Conservation (phyloP, 2,329 filamentous ascomycete genomes). For the Fulvia fulva region DNA sequence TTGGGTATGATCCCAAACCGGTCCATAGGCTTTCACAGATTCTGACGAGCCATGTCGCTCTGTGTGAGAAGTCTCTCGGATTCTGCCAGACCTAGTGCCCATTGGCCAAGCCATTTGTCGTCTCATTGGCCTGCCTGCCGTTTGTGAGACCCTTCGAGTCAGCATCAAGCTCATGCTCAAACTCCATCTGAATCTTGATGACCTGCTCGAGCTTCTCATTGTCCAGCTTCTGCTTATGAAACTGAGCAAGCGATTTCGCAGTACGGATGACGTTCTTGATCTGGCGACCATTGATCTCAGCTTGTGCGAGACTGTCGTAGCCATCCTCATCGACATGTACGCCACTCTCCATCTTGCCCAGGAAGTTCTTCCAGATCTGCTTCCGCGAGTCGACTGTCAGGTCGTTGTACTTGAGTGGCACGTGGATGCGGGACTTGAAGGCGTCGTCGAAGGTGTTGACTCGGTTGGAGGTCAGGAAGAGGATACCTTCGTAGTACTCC, state of each 20-base stretch:
- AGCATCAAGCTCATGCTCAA: slow-evolving; percentile 24
- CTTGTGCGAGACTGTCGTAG: slow-evolving; percentile 19
- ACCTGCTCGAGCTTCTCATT: slow-evolving; percentile 25
- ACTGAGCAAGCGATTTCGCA: slow-evolving; percentile 26
- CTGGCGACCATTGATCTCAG: slow-evolving; percentile 29
- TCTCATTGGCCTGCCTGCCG: neutral
- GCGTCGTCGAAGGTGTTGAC: slow-evolving; percentile 35
- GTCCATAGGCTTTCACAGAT: too few relatives aligned
- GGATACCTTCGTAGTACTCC: slow-evolving; percentile 38
- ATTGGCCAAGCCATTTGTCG: neutral
- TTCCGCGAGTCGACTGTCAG: slow-evolving; percentile 22
- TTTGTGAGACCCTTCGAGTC: neutral
- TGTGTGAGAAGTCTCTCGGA: too few relatives aligned
- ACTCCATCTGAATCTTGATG: slow-evolving; percentile 26
- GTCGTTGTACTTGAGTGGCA: slow-evolving; percentile 29
- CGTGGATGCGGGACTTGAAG: slow-evolving; percentile 37
- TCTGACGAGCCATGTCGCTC: too few relatives aligned
- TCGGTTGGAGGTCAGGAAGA: slow-evolving; percentile 39
- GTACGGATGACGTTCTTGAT: slow-evolving; percentile 32
- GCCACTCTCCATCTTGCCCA: slow-evolving; percentile 11
- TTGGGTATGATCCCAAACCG: too few relatives aligned
- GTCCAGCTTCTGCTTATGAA: slow-evolving; percentile 21
- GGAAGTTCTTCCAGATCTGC: slow-evolving; percentile 27
- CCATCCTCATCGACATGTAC: slow-evolving; percentile 19
- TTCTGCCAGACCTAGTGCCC: too few relatives aligned